Conservation (phyloP, 768 basidiomycete species). For the Rhodotorula sphaerocarpa region DNA sequence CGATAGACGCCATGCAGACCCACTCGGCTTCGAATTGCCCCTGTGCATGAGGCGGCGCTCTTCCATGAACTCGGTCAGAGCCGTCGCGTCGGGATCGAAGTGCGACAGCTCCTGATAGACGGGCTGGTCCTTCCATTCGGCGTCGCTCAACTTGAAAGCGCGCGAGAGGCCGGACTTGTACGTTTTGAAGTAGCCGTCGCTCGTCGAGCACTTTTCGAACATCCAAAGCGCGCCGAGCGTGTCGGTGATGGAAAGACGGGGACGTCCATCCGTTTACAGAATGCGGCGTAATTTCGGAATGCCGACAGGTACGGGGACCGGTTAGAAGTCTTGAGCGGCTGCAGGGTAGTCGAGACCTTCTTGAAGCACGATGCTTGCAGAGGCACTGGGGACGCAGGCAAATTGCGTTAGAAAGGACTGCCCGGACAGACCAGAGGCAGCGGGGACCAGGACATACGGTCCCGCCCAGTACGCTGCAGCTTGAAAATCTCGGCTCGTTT, state of each 20-base stretch:
- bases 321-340: too few relatives aligned
- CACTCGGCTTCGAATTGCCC: too few relatives aligned
- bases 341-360: neutral
- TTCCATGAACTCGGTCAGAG: neutral
- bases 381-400: too few relatives aligned
- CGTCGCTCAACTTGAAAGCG: too few relatives aligned
- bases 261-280: neutral
- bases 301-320: neutral
- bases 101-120: neutral
- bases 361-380: neutral
- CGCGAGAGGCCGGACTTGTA: neutral
- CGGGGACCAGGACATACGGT: neutral
- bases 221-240: neutral
- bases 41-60: neutral
- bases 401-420: too few relatives aligned
- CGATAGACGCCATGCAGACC: too few relatives aligned
- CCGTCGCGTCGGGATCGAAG: neutral
- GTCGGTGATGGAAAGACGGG: neutral
- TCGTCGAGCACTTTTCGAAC: neutral
- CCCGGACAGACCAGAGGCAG: neutral
- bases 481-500: neutral
- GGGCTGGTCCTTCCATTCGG: neutral
- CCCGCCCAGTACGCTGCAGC: neutral
- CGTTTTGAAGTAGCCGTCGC: neutral
- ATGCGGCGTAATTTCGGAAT: neutral